Base-by-base conservation (phyloP, 176 grass and related monocot genomes). In the Hordeum vulgare region DNA sequence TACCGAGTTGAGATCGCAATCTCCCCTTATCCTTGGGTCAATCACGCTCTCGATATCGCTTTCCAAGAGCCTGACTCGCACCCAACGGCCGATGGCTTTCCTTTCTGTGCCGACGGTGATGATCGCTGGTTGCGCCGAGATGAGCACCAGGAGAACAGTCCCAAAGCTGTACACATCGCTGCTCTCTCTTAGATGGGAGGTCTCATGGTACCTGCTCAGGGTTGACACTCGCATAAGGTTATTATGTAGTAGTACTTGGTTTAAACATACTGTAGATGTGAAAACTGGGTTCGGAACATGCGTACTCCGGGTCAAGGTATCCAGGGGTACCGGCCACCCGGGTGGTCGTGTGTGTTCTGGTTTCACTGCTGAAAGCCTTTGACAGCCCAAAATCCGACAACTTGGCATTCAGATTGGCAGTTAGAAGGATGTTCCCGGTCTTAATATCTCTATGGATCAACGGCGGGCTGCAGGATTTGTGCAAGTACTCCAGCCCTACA, bases 401-500 rank as follows among this genome's bases (percentile, higher is more conserved):
- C 56, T 72, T 79, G 0, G 84, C 84, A 7, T 63, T 54, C 0
- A 86, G 66, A 27, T 86, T 47, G 37, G 36, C 15, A 12, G 56
- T 51, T 0, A 86, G 56, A 1, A 86, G 84, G 28, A 86, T 86
- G 15, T 86, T 86, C 8, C 1, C 2, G 7, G 74, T 24, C 62
- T 85, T 85, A 10, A 84, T 71, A 33, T 33, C 31, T 33, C 31
- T 33, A 33, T 33, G 31, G 31, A 33, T 33, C 31, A 33, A 33
- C 31, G 64, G 63, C 8, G 79, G 63, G 0, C 20, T 41, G 27
- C 75, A 85, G 1, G 75, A 44, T 21, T 60, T 71, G 76, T 85
- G 83, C n/a, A 85, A 39, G 31, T 85, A 79, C 39, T 85, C 84
- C 54, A 85, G 57, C 36, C 65, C 84, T 85, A 33, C 31, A 33